These are phyloP conservation scores for Thermothielavioides terrestris DNA, from an alignment of 495 filamentous ascomycete genomes.

Conservation along the genomic window DNA sequence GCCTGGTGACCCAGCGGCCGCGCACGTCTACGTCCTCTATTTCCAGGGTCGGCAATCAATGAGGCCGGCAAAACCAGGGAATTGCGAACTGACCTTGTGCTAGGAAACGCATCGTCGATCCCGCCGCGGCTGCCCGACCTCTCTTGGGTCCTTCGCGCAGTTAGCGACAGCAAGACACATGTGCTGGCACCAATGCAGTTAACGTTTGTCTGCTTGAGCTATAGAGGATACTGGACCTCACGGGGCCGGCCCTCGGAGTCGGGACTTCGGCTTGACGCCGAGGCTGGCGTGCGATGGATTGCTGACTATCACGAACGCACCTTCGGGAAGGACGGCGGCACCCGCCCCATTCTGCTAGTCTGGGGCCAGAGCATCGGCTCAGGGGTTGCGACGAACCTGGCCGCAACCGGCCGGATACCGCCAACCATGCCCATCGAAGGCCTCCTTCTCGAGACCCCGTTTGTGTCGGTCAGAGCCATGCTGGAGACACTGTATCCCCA, in stretches of 20 bases:
- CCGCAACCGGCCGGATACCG: conserved; percentile 18
- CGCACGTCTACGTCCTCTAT: conserved; percentile 45
- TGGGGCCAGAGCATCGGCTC: conserved; percentile 77
- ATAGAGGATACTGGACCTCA: conserved; percentile 75
- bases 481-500: conserved; percentile 67
- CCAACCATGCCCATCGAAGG: conserved; percentile 26
- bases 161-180: conserved; percentile 26
- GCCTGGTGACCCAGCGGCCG: not conserved
- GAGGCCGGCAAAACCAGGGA: not conserved
- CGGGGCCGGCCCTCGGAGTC: conserved; percentile 56
- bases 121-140: conserved; percentile 63
- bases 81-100: conserved; percentile 22
- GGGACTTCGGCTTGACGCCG: conserved; percentile 57
- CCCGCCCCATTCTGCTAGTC: conserved; percentile 44
- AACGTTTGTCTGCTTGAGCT: conserved; percentile 58
- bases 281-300: conserved; percentile 52
- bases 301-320: conserved; percentile 26
- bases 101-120: conserved; percentile 56
- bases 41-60: conserved; percentile 43
- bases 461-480: conserved; percentile 65
- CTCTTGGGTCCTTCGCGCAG: conserved; percentile 44
- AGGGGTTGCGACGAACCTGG: conserved; percentile 48
- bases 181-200: conserved; percentile 26
- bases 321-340: conserved; percentile 13
- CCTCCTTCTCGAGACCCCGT: conserved; percentile 69